Evolutionary conservation across 208 protist species (phyloP), one percentile per base, ranked within the genome.

Genomic region (Crithidia fasciculata): DNA sequence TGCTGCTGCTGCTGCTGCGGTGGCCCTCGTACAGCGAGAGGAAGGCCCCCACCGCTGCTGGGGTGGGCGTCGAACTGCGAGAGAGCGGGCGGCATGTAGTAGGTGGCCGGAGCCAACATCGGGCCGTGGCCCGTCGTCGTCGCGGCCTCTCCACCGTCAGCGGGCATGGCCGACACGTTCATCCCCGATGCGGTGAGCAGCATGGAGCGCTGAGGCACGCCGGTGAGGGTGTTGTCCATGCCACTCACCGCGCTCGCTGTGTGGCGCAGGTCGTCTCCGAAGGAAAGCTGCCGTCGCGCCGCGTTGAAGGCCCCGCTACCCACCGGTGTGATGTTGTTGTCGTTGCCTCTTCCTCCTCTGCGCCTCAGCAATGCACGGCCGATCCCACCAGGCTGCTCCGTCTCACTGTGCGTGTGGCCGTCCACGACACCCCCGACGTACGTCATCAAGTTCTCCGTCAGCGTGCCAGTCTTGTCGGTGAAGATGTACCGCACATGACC

Each of bases 381-480:
- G 45, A 95, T 76, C 13, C 80, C 88, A 28, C 88, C 90, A 6
- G 90, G 90, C 63, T 78, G 72, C 43, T 78, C 78, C n/a, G 60
- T 72, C 64, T 93, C 87, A 71, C 80, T 83, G 76, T 93, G 88
- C 40, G 53, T 68, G 50, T 69, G 54, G 4, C 74, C 78, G n/a
- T 73, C 69, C 15, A 87, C 83, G 74, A 75, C 81, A 36, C 88
- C 87, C 50, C 79, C 85, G 9, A 93, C 84, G 77, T 93, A 96
- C 6, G 86, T 89, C 94, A 97, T 97, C 8, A 88, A 52, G 58
- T 97, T 97, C 63, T 97, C 86, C 28, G 94, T 97, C 59, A 97
- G 69, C 13, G 94, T 97, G 40, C 94, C 94, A 12, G 94, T 97
- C 69, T 97, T 97, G 76, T 97, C 94, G 5, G 91, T 93, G 80